These are phyloP conservation scores for Fusarium sp. DNA, from an alignment of 2,329 filamentous ascomycete species.

Conservation along the genomic window DNA sequence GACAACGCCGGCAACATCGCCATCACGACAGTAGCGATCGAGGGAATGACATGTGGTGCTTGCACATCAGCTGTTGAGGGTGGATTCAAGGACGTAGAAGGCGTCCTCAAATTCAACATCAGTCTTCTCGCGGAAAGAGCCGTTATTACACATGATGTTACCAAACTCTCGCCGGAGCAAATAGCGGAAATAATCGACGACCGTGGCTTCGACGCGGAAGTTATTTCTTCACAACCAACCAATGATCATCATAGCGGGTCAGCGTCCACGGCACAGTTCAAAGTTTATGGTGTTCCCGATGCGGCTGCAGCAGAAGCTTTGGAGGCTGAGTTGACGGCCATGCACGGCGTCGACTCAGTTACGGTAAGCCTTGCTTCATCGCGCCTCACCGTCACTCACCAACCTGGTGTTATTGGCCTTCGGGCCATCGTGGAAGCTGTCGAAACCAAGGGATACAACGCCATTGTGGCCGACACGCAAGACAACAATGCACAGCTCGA, in stretches of 20 bases:
- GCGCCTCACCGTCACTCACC: slow-evolving; percentile 77
- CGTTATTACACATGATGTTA: slow-evolving; percentile 83
- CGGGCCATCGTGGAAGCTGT: slow-evolving; percentile 83
- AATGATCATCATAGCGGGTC: slow-evolving; percentile 62
- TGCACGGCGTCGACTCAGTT: slow-evolving; percentile 78
- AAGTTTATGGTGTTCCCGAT: slow-evolving; percentile 81
- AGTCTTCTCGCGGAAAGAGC: slow-evolving; percentile 92
- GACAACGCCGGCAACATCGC: slow-evolving; percentile 57
- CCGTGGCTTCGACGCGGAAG: slow-evolving; percentile 83
- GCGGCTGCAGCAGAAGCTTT: slow-evolving; percentile 76
- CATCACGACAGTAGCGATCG: slow-evolving; percentile 87
- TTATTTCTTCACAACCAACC: slow-evolving; percentile 80
- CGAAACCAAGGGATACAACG: slow-evolving; percentile 86
- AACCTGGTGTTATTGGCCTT: slow-evolving; percentile 77
- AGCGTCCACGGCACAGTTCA: slow-evolving; percentile 76
- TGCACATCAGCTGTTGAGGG: slow-evolving; percentile 92
- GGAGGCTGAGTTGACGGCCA: slow-evolving; percentile 71
- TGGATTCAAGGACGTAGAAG: slow-evolving; percentile 80
- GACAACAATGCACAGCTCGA: slow-evolving; percentile 98
- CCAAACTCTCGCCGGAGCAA: slow-evolving; percentile 74
- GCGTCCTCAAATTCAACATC: slow-evolving; percentile 90
- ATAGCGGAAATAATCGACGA: slow-evolving; percentile 89
- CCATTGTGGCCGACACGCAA: slow-evolving; percentile 87
- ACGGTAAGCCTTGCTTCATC: slow-evolving; percentile 78
- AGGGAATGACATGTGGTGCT: slow-evolving; percentile 97